Percentiles rank a stretch among this genome's conserved stretches.
Conservation (phyloP, 192 early-diverging fungal species). For the Podila epicladia region DNA sequence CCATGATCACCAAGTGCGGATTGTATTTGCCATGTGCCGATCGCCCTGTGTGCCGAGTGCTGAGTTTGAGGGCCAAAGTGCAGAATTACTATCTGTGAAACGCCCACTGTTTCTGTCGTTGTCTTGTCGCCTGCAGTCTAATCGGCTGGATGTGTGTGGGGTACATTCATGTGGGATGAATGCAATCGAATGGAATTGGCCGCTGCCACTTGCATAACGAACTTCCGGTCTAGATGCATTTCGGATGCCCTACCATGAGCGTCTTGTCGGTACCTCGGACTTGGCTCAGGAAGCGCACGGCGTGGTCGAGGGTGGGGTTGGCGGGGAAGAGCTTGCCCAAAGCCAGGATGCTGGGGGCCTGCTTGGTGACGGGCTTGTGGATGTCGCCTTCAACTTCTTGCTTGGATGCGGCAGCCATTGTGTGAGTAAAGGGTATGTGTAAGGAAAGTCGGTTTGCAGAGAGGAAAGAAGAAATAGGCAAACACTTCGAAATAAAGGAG, state of each 20-base stretch:
- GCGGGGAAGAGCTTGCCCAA: constrained; percentile 62
- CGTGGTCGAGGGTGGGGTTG: constrained; percentile 72
- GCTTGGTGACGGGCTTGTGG: constrained; percentile 20
- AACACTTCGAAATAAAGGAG: no score
- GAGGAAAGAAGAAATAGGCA: neutral
- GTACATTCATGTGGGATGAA: no score
- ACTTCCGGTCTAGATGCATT: no score
- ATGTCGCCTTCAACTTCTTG: constrained; percentile 28
- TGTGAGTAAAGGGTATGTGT: neutral
- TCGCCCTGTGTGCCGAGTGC: no score
- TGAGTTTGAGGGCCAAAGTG: no score
- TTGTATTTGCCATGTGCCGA: no score
- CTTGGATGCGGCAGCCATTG: constrained; percentile 31
- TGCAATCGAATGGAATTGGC: no score
- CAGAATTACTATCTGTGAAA: no score
- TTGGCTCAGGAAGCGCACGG: constrained; percentile 68
- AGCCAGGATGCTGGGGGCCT: constrained; percentile 61
- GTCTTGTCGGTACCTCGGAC: constrained; percentile 75
- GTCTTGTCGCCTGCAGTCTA: no score
- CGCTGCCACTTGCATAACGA: neutral
- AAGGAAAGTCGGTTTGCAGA: neutral
- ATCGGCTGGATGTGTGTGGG: no score
- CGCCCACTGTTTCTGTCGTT: no score
- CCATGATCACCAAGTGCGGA: no score
- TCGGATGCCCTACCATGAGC: constrained; percentile 64